phyloP scores from a whole-genome alignment of 2,329 filamentous ascomycete genomes.

The Hypoxylon sp. region DNA sequence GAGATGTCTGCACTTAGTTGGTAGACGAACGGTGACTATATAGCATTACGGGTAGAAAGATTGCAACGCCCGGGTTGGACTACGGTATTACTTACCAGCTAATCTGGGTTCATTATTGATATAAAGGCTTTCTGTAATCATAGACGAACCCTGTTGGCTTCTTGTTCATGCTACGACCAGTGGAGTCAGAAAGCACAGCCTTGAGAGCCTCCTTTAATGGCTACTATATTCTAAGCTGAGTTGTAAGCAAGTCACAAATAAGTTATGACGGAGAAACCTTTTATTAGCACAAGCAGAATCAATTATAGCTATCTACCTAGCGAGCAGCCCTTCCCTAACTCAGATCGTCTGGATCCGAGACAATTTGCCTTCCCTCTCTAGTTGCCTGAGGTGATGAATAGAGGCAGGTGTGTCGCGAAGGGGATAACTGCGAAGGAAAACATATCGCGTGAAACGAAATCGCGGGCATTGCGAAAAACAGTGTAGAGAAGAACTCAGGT shows the following conservation, averaged over 20 bases:
- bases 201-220: background rate
- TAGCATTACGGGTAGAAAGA: background rate
- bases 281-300: background rate
- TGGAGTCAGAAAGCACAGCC: background rate
- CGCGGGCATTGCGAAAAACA: background rate
- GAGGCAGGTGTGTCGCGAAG: slow-evolving; percentile 9
- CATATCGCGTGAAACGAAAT: slow-evolving; percentile 3
- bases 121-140: too few relatives aligned
- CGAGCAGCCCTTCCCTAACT: slow-evolving; percentile 19
- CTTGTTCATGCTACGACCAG: background rate
- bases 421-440: background rate
- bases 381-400: background rate
- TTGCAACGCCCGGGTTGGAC: background rate
- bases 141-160: background rate
- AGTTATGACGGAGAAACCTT: background rate
- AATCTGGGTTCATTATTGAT: too few relatives aligned
- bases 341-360: slow-evolving; percentile 7
- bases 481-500: background rate
- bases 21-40: background rate
- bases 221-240: background rate
- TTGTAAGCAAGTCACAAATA: slow-evolving; percentile 5
- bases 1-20: background rate
- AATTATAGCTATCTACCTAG: slow-evolving; percentile 21
- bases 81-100: background rate
- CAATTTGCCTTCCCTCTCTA: background rate